phyloP scores from a whole-genome alignment of 1,139 yeast species.

The Candida labiduridarum region DNA sequence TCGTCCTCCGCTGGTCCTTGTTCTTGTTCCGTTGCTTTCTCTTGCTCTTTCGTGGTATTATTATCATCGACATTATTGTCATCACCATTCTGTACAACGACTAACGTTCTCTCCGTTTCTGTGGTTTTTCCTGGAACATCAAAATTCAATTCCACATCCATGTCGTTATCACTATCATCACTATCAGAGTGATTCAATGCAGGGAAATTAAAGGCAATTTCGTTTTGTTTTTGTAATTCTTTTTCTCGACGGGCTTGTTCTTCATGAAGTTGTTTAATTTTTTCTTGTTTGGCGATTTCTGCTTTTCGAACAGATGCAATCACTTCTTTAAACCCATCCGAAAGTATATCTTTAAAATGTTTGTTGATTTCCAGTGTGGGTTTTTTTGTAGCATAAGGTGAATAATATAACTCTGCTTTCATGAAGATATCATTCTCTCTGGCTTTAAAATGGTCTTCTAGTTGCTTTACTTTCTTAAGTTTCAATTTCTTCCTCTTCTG shows the following conservation, averaged over 20 bases:
- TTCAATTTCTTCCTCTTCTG: constrained; percentile 39
- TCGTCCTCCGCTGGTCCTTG: neutral
- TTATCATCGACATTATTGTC: neutral
- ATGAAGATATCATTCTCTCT: constrained; percentile 40
- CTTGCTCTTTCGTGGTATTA: neutral
- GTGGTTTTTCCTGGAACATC: constrained; percentile 12
- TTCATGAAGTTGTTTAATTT: constrained; percentile 23
- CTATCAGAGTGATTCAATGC: constrained; percentile 11
- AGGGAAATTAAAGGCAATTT: constrained; percentile 35
- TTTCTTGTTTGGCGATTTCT: constrained; percentile 27
- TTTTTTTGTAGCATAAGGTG: constrained; percentile 37
- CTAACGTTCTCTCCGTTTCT: neutral
- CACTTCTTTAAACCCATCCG: constrained; percentile 38
- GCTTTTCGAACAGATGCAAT: constrained; percentile 39
- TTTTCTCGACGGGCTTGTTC: constrained; percentile 26
- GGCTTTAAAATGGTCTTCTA: constrained; percentile 17
- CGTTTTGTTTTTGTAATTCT: constrained; percentile 22
- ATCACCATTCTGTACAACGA: constrained; percentile 5
- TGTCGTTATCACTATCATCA: constrained; percentile 18
- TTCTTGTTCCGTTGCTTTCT: neutral
- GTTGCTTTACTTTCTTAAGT: constrained; percentile 20
- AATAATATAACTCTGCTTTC: constrained; percentile 47
- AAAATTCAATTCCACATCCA: constrained; percentile 17
- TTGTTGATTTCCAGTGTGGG: constrained; percentile 28
- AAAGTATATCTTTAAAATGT: constrained; percentile 29